Evolutionary conservation across 305 asterid genomes (phyloP).

Genomic region (Plantago lanceolata): DNA sequence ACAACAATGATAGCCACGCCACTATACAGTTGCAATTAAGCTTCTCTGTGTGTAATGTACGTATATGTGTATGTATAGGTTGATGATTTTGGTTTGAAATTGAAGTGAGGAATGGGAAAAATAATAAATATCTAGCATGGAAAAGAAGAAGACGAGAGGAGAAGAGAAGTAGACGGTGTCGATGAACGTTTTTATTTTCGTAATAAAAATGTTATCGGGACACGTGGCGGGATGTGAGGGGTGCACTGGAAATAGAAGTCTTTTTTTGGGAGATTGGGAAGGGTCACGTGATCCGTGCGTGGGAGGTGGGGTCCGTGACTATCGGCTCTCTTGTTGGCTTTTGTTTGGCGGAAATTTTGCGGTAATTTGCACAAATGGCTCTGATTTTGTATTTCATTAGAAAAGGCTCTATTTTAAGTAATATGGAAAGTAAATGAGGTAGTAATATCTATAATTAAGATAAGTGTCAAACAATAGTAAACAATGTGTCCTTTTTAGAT

Average conservation of each 20-base stretch:
- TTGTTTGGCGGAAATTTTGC: not conserved
- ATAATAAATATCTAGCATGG: not conserved
- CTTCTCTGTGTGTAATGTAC: not conserved
- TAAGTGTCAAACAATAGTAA: too few species aligned
- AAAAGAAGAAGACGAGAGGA: not conserved
- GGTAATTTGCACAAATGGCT: not conserved
- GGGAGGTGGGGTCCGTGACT: not conserved
- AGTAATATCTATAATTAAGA: too few species aligned
- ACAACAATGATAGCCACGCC: conserved; percentile 1
- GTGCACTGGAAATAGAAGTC: conserved; percentile 19
- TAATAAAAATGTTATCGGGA: conserved; percentile 10
- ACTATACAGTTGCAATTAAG: not conserved
- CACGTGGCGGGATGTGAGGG: conserved; percentile 38
- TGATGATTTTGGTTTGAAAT: too few species aligned
- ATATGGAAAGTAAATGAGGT: too few species aligned
- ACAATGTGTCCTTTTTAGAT: too few species aligned
- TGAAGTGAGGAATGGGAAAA: not conserved
- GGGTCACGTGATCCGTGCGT: not conserved
- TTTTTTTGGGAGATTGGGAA: conserved; percentile 1
- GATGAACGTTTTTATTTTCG: conserved; percentile 16
- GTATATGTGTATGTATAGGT: too few species aligned
- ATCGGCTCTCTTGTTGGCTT: not conserved
- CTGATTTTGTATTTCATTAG: not conserved
- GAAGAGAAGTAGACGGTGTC: conserved; percentile 15
- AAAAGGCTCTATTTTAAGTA: too few species aligned